A percentile compares a stretch with the other conserved stretches of the same genome.
Conservation (phyloP, 2,329 filamentous ascomycete genomes). For the Hypoxylon sp. region DNA sequence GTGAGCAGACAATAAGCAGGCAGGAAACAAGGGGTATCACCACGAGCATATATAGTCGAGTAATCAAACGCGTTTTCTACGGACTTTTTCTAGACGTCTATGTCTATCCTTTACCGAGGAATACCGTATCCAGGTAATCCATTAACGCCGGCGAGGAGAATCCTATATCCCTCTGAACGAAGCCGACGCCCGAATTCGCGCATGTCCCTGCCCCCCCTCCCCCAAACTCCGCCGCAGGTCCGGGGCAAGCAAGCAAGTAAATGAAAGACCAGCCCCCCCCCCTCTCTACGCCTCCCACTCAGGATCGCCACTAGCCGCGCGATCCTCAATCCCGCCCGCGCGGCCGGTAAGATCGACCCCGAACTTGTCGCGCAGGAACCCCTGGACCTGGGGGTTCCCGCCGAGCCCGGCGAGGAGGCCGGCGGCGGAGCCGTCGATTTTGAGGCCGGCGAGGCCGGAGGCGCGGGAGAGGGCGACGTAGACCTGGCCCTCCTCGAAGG, state of each 20-base stretch:
- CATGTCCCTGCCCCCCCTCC: not conserved
- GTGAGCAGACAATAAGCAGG: not conserved
- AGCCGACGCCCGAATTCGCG: not conserved
- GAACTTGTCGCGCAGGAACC: slow-evolving; percentile 48
- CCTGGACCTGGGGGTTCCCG: slow-evolving; percentile 47
- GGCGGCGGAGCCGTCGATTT: slow-evolving; percentile 46
- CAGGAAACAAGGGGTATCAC: too few relatives aligned
- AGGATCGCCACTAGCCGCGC: too few relatives aligned
- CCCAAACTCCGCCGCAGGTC: too few relatives aligned
- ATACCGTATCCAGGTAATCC: not conserved
- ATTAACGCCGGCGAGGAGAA: not conserved
- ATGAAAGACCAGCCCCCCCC: not conserved
- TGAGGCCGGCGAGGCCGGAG: slow-evolving; percentile 58
- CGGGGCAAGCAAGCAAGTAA: too few relatives aligned
- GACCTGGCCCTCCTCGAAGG: slow-evolving; percentile 65
- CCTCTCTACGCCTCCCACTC: not conserved
- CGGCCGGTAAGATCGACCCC: too few relatives aligned
- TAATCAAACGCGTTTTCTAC: not conserved
- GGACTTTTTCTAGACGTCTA: not conserved
- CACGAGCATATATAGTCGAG: too few relatives aligned
- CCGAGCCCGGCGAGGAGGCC: slow-evolving; percentile 43
- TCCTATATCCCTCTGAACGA: not conserved
- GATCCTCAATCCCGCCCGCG: too few relatives aligned
- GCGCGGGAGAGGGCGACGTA: slow-evolving; percentile 70
- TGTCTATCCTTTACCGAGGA: not conserved